These are phyloP conservation scores for Penicillium salamii DNA, from an alignment of 495 filamentous ascomycete species.

Conservation along the genomic window DNA sequence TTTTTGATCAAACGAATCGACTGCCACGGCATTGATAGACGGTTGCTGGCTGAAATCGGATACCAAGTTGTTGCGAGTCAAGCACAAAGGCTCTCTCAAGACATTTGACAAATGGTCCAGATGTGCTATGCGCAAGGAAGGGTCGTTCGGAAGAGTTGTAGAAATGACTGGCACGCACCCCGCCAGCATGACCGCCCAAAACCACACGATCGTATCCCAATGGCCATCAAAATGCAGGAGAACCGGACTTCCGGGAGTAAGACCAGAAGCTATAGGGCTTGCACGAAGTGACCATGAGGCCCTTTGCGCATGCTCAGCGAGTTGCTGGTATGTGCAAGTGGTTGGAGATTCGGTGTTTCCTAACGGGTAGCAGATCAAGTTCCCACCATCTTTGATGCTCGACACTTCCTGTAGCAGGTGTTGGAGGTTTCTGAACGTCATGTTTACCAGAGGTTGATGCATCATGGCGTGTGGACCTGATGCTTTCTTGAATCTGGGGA, in stretches of 20 bases:
- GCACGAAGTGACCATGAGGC: conserved; percentile 3
- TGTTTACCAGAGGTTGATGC: background rate
- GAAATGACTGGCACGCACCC: conserved; percentile 40
- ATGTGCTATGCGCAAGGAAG: conserved; percentile 28
- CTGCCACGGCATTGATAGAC: background rate
- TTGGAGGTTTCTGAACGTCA: conserved; percentile 9
- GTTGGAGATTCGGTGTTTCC: conserved; percentile 1
- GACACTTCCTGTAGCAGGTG: conserved; percentile 8
- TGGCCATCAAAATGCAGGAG: conserved; percentile 42
- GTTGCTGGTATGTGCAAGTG: conserved; percentile 3
- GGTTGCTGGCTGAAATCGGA: conserved; percentile 5
- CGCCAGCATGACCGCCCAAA: conserved; percentile 43
- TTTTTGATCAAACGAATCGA: conserved; percentile 5
- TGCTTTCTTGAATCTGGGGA: background rate
- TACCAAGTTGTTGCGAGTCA: conserved; percentile 12
- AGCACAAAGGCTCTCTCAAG: conserved; percentile 12
- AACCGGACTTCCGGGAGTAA: conserved; percentile 8
- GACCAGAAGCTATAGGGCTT: background rate
- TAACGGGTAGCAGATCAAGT: conserved; percentile 6
- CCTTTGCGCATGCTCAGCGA: conserved; percentile 2
- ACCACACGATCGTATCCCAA: conserved; percentile 38
- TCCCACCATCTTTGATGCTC: background rate
- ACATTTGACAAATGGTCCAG: conserved; percentile 25
- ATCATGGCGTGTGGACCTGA: background rate
- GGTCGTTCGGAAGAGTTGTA: conserved; percentile 32